Conservation (phyloP, 768 basidiomycete genomes). For the Gelatoporia subvermispora region DNA sequence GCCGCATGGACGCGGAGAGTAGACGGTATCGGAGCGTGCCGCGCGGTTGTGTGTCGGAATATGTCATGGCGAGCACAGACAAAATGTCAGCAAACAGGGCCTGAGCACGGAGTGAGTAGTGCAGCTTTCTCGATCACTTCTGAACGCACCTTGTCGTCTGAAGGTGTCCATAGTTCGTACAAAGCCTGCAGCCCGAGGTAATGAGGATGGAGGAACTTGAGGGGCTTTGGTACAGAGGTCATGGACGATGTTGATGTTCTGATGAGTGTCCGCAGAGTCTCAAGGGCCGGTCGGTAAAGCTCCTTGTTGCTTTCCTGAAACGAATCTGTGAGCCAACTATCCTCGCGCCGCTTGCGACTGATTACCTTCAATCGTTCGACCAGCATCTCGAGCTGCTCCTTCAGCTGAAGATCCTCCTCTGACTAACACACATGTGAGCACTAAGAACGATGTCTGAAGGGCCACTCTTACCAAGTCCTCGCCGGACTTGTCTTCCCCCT, state of each 20-base stretch:
- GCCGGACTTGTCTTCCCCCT: constrained; percentile 46
- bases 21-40: constrained; percentile 94
- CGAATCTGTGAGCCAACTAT: constrained; percentile 4
- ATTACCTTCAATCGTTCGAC: constrained; percentile 87
- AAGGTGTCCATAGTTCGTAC: constrained; percentile 76
- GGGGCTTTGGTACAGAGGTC: constrained; percentile 98
- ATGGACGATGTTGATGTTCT: constrained; percentile 96
- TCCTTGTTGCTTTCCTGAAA: constrained; percentile 80
- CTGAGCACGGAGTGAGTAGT: constrained; percentile 34
- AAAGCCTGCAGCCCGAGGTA: constrained; percentile 83
- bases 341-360: neutral
- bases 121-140: neutral
- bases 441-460: neutral
- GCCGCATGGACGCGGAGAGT: constrained; percentile 66
- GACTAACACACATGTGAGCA: constrained; percentile 44
- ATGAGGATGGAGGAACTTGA: constrained; percentile 95
- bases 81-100: constrained; percentile 95
- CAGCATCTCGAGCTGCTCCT: constrained; percentile 94
- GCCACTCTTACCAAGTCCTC: constrained; percentile 65
- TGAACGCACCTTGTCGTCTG: constrained; percentile 64
- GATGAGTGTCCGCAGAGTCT: constrained; percentile 90
- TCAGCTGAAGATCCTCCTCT: constrained; percentile 92
- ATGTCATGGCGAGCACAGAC: constrained; percentile 98
- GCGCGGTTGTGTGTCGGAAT: constrained; percentile 94
- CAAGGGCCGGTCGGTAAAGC: constrained; percentile 85